Evolutionary conservation across 306 rosid genomes (phyloP).

Genomic region (Vigna unguiculata): DNA sequence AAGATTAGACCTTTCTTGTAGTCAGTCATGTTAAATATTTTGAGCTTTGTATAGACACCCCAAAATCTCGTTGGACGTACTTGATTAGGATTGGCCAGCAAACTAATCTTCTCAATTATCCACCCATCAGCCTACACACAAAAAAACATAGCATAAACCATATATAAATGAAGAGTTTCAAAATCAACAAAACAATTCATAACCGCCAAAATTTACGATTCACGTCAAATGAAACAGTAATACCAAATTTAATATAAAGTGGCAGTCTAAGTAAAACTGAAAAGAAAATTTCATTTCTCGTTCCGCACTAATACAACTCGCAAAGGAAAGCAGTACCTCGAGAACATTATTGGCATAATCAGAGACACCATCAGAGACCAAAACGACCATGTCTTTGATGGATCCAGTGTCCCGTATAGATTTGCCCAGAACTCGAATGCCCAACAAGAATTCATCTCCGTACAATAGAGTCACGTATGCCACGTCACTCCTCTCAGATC

Average conservation of each 20-base stretch:
- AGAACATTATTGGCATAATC: conserved; percentile 70
- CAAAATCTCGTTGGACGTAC: conserved; percentile 92
- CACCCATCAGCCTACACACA: conserved; percentile 93
- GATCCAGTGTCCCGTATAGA: conserved; percentile 82
- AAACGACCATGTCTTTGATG: conserved; percentile 82
- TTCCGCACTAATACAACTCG: not conserved
- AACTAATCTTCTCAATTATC: conserved; percentile 91
- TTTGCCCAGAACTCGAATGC: conserved; percentile 92
- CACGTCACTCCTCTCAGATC: conserved; percentile 59
- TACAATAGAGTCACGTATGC: conserved; percentile 85
- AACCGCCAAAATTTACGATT: not conserved
- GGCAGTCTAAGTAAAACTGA: not conserved
- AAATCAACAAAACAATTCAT: not conserved
- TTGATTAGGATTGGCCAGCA: conserved; percentile 93
- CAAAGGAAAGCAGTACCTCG: conserved; percentile 44
- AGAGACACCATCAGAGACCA: conserved; percentile 92
- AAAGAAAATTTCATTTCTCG: not conserved
- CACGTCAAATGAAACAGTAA: not conserved
- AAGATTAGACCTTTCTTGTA: conserved; percentile 77
- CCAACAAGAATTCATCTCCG: conserved; percentile 90
- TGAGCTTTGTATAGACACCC: conserved; percentile 99
- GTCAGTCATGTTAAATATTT: conserved; percentile 91
- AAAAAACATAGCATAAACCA: conserved; percentile 4
- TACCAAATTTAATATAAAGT: not conserved
- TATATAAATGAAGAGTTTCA: not conserved